Conservation (phyloP, 306 rosid genomes). For the Trifolium pratense region DNA sequence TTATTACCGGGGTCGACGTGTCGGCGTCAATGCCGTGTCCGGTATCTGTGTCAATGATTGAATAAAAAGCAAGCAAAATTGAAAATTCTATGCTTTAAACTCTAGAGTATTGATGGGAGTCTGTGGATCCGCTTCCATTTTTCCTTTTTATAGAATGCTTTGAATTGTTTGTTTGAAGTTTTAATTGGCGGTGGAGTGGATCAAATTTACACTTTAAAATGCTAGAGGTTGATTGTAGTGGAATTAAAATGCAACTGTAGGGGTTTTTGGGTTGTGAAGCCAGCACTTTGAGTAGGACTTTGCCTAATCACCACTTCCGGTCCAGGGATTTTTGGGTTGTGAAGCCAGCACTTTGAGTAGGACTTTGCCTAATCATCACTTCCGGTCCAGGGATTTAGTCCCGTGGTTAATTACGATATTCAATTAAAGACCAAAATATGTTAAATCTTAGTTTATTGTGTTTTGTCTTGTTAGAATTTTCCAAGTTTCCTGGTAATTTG, state of each 20-base stretch:
- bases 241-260: neutral
- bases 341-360: neutral
- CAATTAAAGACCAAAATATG: neutral
- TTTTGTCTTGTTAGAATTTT: neutral
- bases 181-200: neutral
- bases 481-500: neutral
- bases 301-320: neutral
- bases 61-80: neutral
- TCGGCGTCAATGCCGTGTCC: too few relatives aligned
- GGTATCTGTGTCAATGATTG: neutral
- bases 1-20: too few relatives aligned
- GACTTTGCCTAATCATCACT: neutral
- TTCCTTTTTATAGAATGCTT: slow-evolving; percentile 21
- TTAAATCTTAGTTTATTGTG: neutral
- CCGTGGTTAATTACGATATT: too few relatives aligned
- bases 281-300: neutral
- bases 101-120: slow-evolving; percentile 11
- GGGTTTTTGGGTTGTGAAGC: neutral
- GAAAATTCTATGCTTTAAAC: neutral
- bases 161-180: slow-evolving; percentile 18
- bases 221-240: slow-evolving; percentile 11
- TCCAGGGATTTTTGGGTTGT: slow-evolving; percentile 5
- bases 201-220: slow-evolving; percentile 3
- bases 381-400: neutral
- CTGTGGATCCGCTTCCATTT: slow-evolving; percentile 4